Evolutionary conservation across 2,329 filamentous ascomycete species (phyloP).

Genomic region (Ophiostoma sp.): DNA sequence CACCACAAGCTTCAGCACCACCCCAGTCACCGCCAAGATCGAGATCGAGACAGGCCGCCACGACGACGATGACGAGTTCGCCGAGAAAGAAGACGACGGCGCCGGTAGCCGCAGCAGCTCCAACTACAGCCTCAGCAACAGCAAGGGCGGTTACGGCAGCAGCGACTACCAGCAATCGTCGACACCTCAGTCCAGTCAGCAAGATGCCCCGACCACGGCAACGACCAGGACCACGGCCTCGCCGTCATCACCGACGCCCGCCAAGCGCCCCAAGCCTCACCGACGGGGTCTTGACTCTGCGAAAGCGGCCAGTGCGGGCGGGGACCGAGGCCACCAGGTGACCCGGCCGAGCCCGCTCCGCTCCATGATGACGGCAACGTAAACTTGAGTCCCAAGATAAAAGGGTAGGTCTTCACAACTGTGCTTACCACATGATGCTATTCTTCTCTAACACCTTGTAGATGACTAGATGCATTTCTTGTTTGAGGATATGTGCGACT

Average conservation of each 20-base stretch:
- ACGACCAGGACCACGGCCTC: slow-evolving; percentile 13
- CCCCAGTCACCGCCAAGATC: background rate
- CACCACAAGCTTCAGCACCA: background rate
- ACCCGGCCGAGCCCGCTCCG: slow-evolving; percentile 67
- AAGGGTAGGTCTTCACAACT: slow-evolving; percentile 18
- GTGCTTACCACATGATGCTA: background rate
- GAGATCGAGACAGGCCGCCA: slow-evolving; percentile 10
- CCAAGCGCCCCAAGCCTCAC: slow-evolving; percentile 34
- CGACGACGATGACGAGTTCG: background rate
- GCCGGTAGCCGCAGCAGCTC: background rate
- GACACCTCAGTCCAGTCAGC: slow-evolving; percentile 14
- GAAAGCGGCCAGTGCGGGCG: slow-evolving; percentile 46
- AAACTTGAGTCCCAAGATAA: slow-evolving; percentile 40
- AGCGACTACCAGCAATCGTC: slow-evolving; percentile 3
- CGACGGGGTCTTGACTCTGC: slow-evolving; percentile 46
- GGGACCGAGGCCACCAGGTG: slow-evolving; percentile 51
- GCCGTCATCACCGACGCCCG: slow-evolving; percentile 20
- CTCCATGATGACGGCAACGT: slow-evolving; percentile 65
- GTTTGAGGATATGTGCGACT: slow-evolving; percentile 4
- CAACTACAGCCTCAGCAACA: slow-evolving; percentile 1
- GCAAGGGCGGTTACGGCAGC: background rate
- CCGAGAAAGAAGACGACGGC: background rate
- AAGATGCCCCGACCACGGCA: background rate
- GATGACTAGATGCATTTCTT: slow-evolving; percentile 6
- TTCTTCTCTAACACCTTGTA: background rate